Evolutionary conservation across 2,329 filamentous ascomycete genomes (phyloP).

Genomic region (Macrophomina pseudophaseolina): DNA sequence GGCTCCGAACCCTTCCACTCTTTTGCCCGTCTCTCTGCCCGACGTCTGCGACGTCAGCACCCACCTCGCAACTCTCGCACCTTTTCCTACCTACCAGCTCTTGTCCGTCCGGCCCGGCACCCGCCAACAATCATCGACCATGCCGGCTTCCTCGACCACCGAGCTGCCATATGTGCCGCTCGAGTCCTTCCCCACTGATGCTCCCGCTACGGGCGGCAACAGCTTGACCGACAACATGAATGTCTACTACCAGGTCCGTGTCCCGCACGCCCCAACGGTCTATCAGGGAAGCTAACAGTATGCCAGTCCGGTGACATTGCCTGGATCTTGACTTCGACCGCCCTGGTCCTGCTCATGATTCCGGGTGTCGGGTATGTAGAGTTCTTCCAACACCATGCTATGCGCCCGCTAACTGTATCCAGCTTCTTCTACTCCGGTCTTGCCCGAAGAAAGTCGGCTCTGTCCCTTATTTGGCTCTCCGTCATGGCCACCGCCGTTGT

Average conservation of each 20-base stretch:
- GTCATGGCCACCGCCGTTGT: constrained; percentile 81
- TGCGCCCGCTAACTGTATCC: constrained; percentile 9
- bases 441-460: constrained; percentile 84
- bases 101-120: constrained; percentile 12
- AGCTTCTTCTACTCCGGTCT: constrained; percentile 94
- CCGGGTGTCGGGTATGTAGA: constrained; percentile 74
- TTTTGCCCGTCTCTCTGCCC: background rate
- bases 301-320: constrained; percentile 76
- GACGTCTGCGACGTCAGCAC: constrained; percentile 17
- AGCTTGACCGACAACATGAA: constrained; percentile 71
- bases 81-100: background rate
- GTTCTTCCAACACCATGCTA: constrained; percentile 11
- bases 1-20: constrained; percentile 12
- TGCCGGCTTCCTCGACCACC: constrained; percentile 39
- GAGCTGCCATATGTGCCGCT: constrained; percentile 42
- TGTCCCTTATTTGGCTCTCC: constrained; percentile 84
- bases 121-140: constrained; percentile 27
- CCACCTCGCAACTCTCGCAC: background rate
- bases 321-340: constrained; percentile 78
- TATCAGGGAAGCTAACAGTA: background rate
- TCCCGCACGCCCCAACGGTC: constrained; percentile 5
- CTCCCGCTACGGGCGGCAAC: constrained; percentile 69
- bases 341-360: constrained; percentile 89
- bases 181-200: constrained; percentile 56
- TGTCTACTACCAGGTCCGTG: constrained; percentile 74